These are phyloP conservation scores for Fagopyrum homotropicum DNA, from an alignment of 148 eudicot genomes.

Conservation along the genomic window DNA sequence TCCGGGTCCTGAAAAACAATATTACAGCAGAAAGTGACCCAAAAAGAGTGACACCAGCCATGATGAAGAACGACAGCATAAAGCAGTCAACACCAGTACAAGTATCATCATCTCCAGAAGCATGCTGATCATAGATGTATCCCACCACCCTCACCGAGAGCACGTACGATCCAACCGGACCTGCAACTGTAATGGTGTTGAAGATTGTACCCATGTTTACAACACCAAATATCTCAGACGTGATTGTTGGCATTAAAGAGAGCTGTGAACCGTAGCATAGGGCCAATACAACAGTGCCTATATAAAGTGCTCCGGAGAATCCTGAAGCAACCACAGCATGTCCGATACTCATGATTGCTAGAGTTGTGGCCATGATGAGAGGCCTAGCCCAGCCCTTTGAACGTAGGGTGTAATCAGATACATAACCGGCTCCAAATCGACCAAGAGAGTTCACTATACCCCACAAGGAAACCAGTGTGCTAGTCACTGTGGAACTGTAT, in stretches of 20 bases:
- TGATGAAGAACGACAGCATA: slow-evolving; percentile 47
- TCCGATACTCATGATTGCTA: slow-evolving; percentile 67
- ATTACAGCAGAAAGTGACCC: slow-evolving; percentile 43
- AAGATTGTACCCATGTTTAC: slow-evolving; percentile 83
- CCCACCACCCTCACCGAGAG: slow-evolving; percentile 81
- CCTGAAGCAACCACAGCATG: slow-evolving; percentile 68
- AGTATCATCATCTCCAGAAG: slow-evolving; percentile 25
- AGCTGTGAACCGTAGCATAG: slow-evolving; percentile 86
- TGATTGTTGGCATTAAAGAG: slow-evolving; percentile 84
- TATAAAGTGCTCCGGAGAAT: slow-evolving; percentile 63
- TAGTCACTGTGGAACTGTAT: slow-evolving; percentile 40
- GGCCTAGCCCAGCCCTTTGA: slow-evolving; percentile 63
- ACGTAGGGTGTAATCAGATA: slow-evolving; percentile 54
- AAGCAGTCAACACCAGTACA: slow-evolving; percentile 55
- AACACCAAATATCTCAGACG: slow-evolving; percentile 77
- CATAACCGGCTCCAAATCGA: slow-evolving; percentile 72
- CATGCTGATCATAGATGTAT: slow-evolving; percentile 52
- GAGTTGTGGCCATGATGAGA: slow-evolving; percentile 45
- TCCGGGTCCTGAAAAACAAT: slow-evolving; percentile 40
- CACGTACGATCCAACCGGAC: slow-evolving; percentile 75
- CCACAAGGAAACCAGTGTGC: slow-evolving; percentile 68
- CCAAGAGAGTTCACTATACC: slow-evolving; percentile 80
- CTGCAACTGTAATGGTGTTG: slow-evolving; percentile 74
- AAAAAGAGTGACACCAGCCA: slow-evolving; percentile 46
- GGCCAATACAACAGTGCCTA: slow-evolving; percentile 78